Percentiles rank a stretch among this genome's conserved stretches.
phyloP scores from a whole-genome alignment of 305 asterid species.

The Fraxinus sp. region DNA sequence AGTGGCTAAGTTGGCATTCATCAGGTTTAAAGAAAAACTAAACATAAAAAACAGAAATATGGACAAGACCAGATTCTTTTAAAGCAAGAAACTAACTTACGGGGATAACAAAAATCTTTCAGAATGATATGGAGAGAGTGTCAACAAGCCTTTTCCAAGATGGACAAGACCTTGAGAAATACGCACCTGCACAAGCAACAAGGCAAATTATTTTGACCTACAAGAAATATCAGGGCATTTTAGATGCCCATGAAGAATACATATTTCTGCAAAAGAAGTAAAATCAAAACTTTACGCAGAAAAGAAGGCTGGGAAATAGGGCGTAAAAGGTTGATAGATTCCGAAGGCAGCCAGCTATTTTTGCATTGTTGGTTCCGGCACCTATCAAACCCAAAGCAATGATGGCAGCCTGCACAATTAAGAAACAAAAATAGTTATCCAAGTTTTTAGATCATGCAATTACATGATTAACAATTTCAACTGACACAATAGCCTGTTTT shows the following conservation, averaged over 20 bases:
- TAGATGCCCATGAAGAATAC: conserved; percentile 3
- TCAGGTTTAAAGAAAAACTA: conserved; percentile 7
- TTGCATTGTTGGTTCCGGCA: conserved; percentile 96
- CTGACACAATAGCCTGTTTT: background rate
- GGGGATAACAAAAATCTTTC: conserved; percentile 79
- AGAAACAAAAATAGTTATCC: background rate
- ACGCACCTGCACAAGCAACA: conserved; percentile 61
- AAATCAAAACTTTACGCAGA: conserved; percentile 60
- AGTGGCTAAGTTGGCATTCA: background rate
- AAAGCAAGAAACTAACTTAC: conserved; percentile 43
- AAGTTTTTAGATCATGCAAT: background rate
- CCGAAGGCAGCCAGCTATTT: conserved; percentile 96
- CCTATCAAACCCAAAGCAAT: conserved; percentile 91
- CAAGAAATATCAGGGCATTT: background rate
- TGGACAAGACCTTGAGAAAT: conserved; percentile 93
- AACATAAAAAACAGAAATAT: conserved; percentile 1
- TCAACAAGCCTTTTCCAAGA: conserved; percentile 85
- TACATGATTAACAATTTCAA: background rate
- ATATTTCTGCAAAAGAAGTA: background rate
- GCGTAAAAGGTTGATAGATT: conserved; percentile 88
- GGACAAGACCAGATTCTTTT: background rate
- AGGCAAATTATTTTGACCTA: background rate
- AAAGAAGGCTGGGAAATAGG: conserved; percentile 85
- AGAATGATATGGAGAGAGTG: conserved; percentile 90
- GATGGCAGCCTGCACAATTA: conserved; percentile 66